These are phyloP conservation scores for Tubosaeta sp. DNA, from an alignment of 768 basidiomycete genomes.

Conservation along the genomic window DNA sequence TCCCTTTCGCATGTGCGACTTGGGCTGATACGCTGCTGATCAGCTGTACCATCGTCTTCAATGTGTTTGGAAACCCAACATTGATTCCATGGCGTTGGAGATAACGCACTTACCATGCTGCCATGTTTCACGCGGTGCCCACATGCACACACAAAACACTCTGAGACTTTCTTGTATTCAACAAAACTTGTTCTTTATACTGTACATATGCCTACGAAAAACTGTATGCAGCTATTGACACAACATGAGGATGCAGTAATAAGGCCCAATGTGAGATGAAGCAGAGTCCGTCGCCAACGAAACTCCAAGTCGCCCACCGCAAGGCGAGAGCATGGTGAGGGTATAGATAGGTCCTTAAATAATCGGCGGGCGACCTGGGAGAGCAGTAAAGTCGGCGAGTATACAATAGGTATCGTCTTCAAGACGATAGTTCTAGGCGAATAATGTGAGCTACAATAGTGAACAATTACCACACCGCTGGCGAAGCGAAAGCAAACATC, in stretches of 20 bases:
- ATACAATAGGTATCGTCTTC: slow-evolving; percentile 27
- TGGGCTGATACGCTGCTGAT: slow-evolving; percentile 3
- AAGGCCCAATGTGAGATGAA: slow-evolving; percentile 28
- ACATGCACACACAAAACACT: background rate
- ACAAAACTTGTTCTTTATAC: slow-evolving; percentile 28
- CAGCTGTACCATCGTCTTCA: slow-evolving; percentile 7
- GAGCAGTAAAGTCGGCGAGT: slow-evolving; percentile 10
- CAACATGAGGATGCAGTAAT: slow-evolving; percentile 33
- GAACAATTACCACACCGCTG: slow-evolving; percentile 52
- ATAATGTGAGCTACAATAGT: slow-evolving; percentile 21
- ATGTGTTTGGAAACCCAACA: slow-evolving; percentile 7
- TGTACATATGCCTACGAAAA: slow-evolving; percentile 34
- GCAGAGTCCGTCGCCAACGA: slow-evolving; percentile 20
- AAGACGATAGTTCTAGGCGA: slow-evolving; percentile 26
- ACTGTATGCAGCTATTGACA: slow-evolving; percentile 33
- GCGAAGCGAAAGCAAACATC: slow-evolving; percentile 63
- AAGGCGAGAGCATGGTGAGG: slow-evolving; percentile 12
- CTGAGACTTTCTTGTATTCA: slow-evolving; percentile 17
- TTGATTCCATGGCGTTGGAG: slow-evolving; percentile 5
- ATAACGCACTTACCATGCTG: slow-evolving; percentile 4
- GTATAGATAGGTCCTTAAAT: slow-evolving; percentile 36
- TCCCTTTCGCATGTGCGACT: background rate
- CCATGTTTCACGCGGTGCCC: slow-evolving; percentile 5
- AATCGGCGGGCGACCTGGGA: slow-evolving; percentile 11
- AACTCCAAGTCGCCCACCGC: slow-evolving; percentile 26